Base-by-base conservation (phyloP, 768 basidiomycete genomes). In the Pleurotus platypus region DNA sequence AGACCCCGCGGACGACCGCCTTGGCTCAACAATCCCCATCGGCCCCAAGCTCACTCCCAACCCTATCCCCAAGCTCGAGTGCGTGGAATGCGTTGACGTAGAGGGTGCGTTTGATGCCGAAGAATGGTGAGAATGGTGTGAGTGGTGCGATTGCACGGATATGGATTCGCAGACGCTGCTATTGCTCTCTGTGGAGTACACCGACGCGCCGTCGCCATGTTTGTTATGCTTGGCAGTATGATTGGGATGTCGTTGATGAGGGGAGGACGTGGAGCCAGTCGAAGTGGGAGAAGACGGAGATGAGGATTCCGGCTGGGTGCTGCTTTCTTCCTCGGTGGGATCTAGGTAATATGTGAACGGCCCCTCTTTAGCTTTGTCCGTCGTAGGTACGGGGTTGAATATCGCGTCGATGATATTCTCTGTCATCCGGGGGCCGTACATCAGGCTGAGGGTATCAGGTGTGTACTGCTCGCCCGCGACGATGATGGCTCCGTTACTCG, bases 351-450 rank as follows among this genome's bases (percentile, higher is more conserved):
- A 60, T 38, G 77, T 78, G 59, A 81, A 79, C 13, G 78, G 79
- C 40, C 68, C 72, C 57, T 76, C 72, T 37, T 69, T 64, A 15
- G 62, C 62, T 60, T 62, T 64, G 42, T 77, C 74, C 1, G 71
- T 72, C 7, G 80, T 80, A 1, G 75, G 78, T 1, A 77, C 76
- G 1, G 90, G 90, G 62, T 92, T 92, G 67, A 92, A 92, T 22
- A 92, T 67, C 4, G 87, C 84, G 56, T 92, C 90, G 64, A 92
- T 91, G 42, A 92, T 76, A 38, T 76, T 75, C 66, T 89, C 89
- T 0, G 89, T 91, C 12, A 83, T 82, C 50, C 80, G 80, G 2
- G 85, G 78, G 1, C 86, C 85, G 59, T 80, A 77, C 3, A 81
- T 79, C 15, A 71, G 65, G 1, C 84, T 83, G 5, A 88, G 75